Evolutionary conservation across 139 green algal species (phyloP), one percentile per base, ranked within the genome.

Genomic region (Pleodorina starrii): DNA sequence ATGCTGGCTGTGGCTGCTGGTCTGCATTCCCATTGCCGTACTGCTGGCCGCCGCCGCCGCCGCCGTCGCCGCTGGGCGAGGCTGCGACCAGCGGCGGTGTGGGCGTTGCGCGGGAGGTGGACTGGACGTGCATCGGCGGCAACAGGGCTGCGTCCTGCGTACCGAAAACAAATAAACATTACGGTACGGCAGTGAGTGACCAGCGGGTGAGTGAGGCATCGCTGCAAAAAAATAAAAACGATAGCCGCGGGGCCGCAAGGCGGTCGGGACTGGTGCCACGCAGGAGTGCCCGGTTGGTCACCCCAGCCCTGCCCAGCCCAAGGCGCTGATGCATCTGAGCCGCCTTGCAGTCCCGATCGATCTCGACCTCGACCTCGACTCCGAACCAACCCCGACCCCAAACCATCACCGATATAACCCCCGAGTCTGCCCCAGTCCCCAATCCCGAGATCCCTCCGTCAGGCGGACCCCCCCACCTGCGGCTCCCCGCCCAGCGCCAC

Each of bases 401-500:
- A 32, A 11, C 29, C 17, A 5, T 3, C 17, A 11, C 6, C 2
- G 9, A 32, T 25, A 27, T 6, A 48, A 32, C 36, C 25, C 1
- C 36, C 38, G 0, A 9, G 19, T 35, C 19, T 32, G 21, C 38
- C 21, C 36, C 9, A 25, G 2, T 21, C 19, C 71, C 21, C 36
- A 14, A 3, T 11, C 19, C 71, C 38, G 6, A 50, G 35, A 57
- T 2, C 73, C n/a, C 32, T 19, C 12, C 0, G n/a, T n/a, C n/a
- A n/a, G n/a, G n/a, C n/a, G n/a, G n/a, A n/a, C n/a, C n/a, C n/a
- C n/a, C 77, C 36, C 51, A 78, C 81, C 60, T 87, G 81, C 42
- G 81, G 60, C 81, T 87, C 81, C 1, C 81, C 81, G 0, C 19
- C 81, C 43, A 87, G 14, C 9, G 60, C 81, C 81, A 87, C 16